These are phyloP conservation scores for Melaleuca quinquenervia DNA, from an alignment of 345 rosid genomes.

Conservation along the genomic window DNA sequence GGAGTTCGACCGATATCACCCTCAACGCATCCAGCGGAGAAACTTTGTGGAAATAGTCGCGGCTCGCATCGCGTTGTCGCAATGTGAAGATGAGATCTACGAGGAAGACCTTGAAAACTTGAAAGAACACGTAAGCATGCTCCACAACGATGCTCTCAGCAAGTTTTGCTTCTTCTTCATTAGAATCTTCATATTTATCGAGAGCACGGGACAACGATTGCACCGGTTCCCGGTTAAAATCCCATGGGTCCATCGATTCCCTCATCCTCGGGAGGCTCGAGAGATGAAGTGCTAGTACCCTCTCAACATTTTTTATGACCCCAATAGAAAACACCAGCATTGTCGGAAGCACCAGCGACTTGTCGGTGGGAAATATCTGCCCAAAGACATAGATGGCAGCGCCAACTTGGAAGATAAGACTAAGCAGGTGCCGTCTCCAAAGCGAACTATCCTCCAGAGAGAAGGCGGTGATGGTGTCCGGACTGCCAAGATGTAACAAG, in stretches of 20 bases:
- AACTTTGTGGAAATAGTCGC: accelerated
- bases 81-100: not conserved
- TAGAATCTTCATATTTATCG: not conserved
- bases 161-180: not conserved
- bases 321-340: not conserved
- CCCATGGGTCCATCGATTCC: not conserved
- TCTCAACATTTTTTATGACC: not conserved
- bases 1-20: no score
- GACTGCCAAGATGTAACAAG: no score
- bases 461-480: no score
- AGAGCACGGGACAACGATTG: accelerated
- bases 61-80: accelerated
- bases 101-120: not conserved
- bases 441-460: no score
- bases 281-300: not conserved
- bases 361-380: accelerated
- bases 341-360: not conserved
- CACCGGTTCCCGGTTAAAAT: not conserved
- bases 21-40: not conserved
- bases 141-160: not conserved
- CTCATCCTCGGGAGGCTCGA: not conserved
- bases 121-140: not conserved
- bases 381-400: not conserved
- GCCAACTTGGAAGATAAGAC: no score
- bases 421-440: no score